Conservation (phyloP, 108 stramenopile genomes). For the Skeletonema marinoi region DNA sequence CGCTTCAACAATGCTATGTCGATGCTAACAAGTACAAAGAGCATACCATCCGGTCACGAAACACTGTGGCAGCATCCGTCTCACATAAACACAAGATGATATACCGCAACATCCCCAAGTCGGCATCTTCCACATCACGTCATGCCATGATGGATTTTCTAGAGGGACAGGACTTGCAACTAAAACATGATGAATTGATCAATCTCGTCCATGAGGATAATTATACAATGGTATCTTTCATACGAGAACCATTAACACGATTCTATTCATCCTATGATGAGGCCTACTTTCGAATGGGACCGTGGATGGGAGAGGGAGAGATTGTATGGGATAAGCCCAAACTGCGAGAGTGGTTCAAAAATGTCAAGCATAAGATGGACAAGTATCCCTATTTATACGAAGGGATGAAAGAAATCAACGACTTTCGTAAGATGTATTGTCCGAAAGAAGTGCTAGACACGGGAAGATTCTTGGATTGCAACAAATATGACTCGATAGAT, state of each 20-base stretch:
- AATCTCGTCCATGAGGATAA: slow-evolving; percentile 8
- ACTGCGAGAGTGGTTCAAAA: not conserved
- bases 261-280: slow-evolving; percentile 51
- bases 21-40: slow-evolving; percentile 23
- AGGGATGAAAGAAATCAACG: slow-evolving; percentile 16
- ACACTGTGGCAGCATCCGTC: not conserved
- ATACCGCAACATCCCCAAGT: slow-evolving; percentile 43
- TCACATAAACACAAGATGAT: slow-evolving; percentile 33
- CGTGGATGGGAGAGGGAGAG: slow-evolving; percentile 30
- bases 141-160: slow-evolving; percentile 38
- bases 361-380: slow-evolving; percentile 7
- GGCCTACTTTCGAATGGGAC: slow-evolving; percentile 41
- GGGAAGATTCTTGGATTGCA: slow-evolving; percentile 15
- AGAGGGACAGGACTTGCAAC: slow-evolving; percentile 15
- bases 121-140: slow-evolving; percentile 33
- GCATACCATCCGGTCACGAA: not conserved
- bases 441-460: slow-evolving; percentile 12
- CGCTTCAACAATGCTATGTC: slow-evolving; percentile 38
- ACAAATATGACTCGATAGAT: slow-evolving; percentile 30
- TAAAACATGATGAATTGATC: slow-evolving; percentile 9
- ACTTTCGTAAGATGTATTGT: slow-evolving; percentile 35
- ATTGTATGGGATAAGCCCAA: slow-evolving; percentile 11
- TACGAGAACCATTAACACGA: slow-evolving; percentile 42
- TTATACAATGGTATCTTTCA: slow-evolving; percentile 27
- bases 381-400: slow-evolving; percentile 44